A percentile compares a stretch with the other conserved stretches of the same genome.
Conservation (phyloP, 768 basidiomycete genomes). For the Russula sp. region DNA sequence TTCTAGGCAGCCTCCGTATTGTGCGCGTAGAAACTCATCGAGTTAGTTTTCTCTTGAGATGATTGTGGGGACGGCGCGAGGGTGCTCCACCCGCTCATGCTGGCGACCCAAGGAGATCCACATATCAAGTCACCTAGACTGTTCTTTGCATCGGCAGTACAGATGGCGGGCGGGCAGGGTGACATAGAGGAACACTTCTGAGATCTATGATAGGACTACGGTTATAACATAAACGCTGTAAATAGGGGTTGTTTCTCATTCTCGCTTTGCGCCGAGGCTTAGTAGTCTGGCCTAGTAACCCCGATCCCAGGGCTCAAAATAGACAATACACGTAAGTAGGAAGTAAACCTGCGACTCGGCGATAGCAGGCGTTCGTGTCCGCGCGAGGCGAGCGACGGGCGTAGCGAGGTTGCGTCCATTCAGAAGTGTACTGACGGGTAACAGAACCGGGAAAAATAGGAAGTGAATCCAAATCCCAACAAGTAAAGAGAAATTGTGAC, state of each 20-base stretch:
- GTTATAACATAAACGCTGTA: not conserved
- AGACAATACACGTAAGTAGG: not conserved
- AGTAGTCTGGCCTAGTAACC: not conserved
- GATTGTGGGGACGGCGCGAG: not conserved
- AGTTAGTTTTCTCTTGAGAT: too few species aligned
- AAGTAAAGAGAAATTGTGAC: not conserved
- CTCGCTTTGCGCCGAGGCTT: not conserved
- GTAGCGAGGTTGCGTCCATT: too few species aligned
- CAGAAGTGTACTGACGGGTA: not conserved
- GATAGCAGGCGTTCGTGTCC: not conserved
- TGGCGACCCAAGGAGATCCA: not conserved
- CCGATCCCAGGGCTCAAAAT: not conserved
- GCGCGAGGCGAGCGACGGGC: not conserved
- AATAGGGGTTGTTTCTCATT: not conserved
- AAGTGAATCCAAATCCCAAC: not conserved
- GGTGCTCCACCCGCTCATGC: not conserved
- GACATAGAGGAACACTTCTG: not conserved
- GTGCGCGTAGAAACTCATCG: too few species aligned
- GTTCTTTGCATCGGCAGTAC: not conserved
- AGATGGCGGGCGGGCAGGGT: not conserved
- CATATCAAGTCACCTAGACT: not conserved
- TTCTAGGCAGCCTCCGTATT: too few species aligned
- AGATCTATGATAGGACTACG: too few species aligned
- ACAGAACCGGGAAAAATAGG: not conserved
- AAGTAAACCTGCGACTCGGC: not conserved